Conservation (phyloP, 2,329 filamentous ascomycete genomes). For the Paramyrothecium sp. region DNA sequence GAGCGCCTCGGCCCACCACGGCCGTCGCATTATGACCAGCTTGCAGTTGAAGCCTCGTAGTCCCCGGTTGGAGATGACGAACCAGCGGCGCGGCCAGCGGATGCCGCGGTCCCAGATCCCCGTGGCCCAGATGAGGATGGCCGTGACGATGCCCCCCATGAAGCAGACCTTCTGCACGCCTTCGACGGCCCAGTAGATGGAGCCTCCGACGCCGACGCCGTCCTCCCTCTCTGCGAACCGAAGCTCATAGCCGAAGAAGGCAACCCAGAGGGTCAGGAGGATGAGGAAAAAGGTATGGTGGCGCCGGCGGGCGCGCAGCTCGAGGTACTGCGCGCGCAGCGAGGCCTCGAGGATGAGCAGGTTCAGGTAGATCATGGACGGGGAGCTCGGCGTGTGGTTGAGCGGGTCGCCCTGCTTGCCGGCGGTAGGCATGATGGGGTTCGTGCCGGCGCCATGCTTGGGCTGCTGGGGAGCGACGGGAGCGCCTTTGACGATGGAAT, state of each 20-base stretch:
- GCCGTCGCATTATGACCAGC: slow-evolving; percentile 81
- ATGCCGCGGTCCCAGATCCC: slow-evolving; percentile 96
- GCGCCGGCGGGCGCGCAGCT: slow-evolving; percentile 80
- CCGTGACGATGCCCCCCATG: slow-evolving; percentile 85
- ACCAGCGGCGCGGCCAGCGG: slow-evolving; percentile 90
- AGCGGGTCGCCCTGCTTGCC: slow-evolving; percentile 65
- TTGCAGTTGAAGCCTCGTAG: slow-evolving; percentile 94
- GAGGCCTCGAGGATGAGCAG: slow-evolving; percentile 95
- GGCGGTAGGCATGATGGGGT: slow-evolving; percentile 41
- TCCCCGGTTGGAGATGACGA: slow-evolving; percentile 84
- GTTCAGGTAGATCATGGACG: slow-evolving; percentile 97
- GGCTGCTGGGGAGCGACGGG: slow-evolving; percentile 61
- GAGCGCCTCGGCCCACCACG: slow-evolving; percentile 76
- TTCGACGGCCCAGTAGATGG: slow-evolving; percentile 95
- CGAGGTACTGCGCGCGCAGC: slow-evolving; percentile 87
- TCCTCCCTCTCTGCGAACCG: slow-evolving; percentile 97
- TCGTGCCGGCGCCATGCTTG: slow-evolving; percentile 35
- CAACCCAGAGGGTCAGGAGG: slow-evolving; percentile 76
- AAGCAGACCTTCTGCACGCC: slow-evolving; percentile 87
- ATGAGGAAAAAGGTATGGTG: slow-evolving; percentile 92
- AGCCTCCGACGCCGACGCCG: slow-evolving; percentile 85
- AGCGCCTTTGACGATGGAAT: slow-evolving; percentile 90
- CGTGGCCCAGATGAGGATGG: slow-evolving; percentile 85
- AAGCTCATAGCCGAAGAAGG: slow-evolving; percentile 83
- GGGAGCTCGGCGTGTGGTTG: slow-evolving; percentile 80